Evolutionary conservation across 1,139 yeast species (phyloP), one percentile per base, ranked within the genome.

Genomic region (Candida tropicalis): DNA sequence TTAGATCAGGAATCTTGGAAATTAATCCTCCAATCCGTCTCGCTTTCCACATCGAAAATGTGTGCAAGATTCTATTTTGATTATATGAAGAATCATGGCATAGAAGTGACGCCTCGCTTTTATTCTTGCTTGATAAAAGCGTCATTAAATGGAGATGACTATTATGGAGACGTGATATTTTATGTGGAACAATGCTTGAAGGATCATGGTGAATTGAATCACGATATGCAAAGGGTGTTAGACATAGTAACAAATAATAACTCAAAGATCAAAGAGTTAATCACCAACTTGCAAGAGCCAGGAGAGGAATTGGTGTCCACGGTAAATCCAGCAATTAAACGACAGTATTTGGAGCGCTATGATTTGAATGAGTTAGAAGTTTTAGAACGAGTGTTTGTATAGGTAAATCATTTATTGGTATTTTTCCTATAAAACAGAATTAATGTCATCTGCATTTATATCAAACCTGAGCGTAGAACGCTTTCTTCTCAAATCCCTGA

Each of bases 401-500:
- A 39, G 13, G n/a, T n/a, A n/a, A n/a, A n/a, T n/a, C n/a, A n/a
- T n/a, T n/a, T n/a, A n/a, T n/a, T n/a, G n/a, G n/a, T n/a, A n/a
- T n/a, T n/a, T n/a, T n/a, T n/a, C n/a, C 29, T 36, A 36, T 37
- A 37, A 47, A 16, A 71, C 71, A 31, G 61, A 63, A 38, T 59
- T 60, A 40, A 69, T 56, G 40, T 68, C 74, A n/a, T 63, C 68
- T 17, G 70, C 74, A 49, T 63, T 67, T 39, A 68, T 68, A 41
- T 68, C 71, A 23, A 68, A 53, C 42, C 52, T 59, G 3, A 54
- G 47, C 1, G 66, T 67, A 34, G 51, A 52, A 49, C 49, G 56
- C 25, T 49, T 56, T 11, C 50, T 45, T 31, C 39, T 20, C 11
- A 37, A 64, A 18, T 24, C 32, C 24, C 25, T 35, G 38, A 5